These are phyloP conservation scores for Chiua virens DNA, from an alignment of 768 basidiomycete species.

Conservation along the genomic window DNA sequence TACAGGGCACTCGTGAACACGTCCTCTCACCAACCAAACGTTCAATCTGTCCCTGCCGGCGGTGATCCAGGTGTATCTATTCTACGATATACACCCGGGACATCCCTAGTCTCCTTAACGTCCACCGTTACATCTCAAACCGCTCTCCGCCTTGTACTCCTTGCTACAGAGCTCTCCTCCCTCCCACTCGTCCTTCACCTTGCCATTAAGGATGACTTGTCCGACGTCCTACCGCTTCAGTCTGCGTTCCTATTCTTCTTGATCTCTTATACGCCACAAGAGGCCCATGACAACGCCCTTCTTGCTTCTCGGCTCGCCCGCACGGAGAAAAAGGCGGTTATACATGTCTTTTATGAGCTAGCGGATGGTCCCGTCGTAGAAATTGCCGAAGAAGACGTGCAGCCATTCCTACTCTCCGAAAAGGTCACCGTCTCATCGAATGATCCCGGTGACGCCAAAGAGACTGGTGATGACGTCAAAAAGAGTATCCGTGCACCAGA, in stretches of 20 bases:
- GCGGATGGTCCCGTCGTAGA: slow-evolving; percentile 44
- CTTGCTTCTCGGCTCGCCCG: slow-evolving; percentile 81
- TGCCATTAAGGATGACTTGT: slow-evolving; percentile 62
- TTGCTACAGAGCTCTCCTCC: slow-evolving; percentile 65
- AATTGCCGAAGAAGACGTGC: slow-evolving; percentile 57
- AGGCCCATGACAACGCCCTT: slow-evolving; percentile 89
- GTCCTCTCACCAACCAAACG: slow-evolving; percentile 39
- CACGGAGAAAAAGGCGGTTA: slow-evolving; percentile 68
- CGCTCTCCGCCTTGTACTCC: slow-evolving; percentile 60
- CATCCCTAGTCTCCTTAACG: slow-evolving; percentile 60
- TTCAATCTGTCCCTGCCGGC: slow-evolving; percentile 57
- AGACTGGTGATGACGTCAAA: neutral
- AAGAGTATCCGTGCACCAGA: slow-evolving; percentile 1
- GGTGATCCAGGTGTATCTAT: slow-evolving; percentile 64
- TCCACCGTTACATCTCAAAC: slow-evolving; percentile 50
- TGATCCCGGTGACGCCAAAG: slow-evolving; percentile 1
- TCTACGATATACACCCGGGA: slow-evolving; percentile 41
- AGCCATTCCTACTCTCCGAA: slow-evolving; percentile 57
- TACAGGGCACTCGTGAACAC: slow-evolving; percentile 33
- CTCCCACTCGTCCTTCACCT: slow-evolving; percentile 73
- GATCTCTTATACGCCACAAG: slow-evolving; percentile 71
- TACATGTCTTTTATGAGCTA: slow-evolving; percentile 74
- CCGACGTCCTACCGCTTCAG: slow-evolving; percentile 73
- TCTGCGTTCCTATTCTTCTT: slow-evolving; percentile 81
- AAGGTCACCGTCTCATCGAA: slow-evolving; percentile 30